Evolutionary conservation across 2,329 filamentous ascomycete genomes (phyloP), one percentile per base, ranked within the genome.

Genomic region (Diaporthe eres): DNA sequence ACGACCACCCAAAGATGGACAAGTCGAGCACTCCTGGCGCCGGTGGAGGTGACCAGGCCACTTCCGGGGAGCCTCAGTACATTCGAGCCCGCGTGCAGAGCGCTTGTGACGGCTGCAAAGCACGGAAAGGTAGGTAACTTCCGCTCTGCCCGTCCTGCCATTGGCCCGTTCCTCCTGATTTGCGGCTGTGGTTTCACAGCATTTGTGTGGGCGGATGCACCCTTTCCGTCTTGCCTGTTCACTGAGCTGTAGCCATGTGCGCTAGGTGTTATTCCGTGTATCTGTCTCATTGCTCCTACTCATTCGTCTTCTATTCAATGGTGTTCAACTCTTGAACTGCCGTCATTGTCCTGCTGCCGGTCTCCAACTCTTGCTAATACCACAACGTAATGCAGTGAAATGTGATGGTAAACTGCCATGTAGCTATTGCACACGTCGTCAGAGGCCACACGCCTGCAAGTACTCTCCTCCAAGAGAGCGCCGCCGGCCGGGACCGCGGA

Each of bases 341-440:
- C 34, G 12, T 31, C 13, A 9, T 17, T 17, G 2, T 42, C 17
- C 5, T 55, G 1, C 9, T 37, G 13, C 17, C 9, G 9, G 34
- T 15, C 37, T 5, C 13, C n/a, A 22, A 44, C 17, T 57, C 31
- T 17, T 17, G 65, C 65, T 60, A 70, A 70, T 37, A 51, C 58
- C 34, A 3, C 65, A n/a, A n/a, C 12, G 12, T 8, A 39, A 7
- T 34, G 19, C 53, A 77, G 75, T 90, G 55, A 90, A 89, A 81
- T 90, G 89, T 80, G 88, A 90, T 77, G 89, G 89, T 1, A 84
- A 84, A n/a, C 78, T 84, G n/a, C 89, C 89, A 0, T 90, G 89
- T 79, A 83, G 84, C 53, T 89, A 89, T 78, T 90, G 89, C 77
- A 83, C 83, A 15, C 81, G 85, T 1, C 84, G 87, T 0, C 85